Base-by-base conservation (phyloP, 208 protist species). In the Trypanosoma scelopori region DNA sequence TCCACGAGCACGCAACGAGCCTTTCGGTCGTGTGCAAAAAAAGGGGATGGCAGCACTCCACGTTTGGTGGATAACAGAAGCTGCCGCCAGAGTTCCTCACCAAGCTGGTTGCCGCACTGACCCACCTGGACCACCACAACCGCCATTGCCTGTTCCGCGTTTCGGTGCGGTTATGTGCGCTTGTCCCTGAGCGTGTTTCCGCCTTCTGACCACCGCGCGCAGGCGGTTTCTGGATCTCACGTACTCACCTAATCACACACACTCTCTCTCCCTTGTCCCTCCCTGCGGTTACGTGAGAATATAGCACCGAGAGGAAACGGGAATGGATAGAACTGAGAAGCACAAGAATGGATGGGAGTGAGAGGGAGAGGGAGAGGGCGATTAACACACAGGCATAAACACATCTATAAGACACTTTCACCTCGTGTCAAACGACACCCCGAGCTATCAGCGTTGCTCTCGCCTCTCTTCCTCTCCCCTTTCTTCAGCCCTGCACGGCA, bases 61-160 rank as follows among this genome's bases (percentile, higher is more conserved):
- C 53, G 63, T 6, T 74, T 39, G 20, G 63, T 67, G 2, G 57
- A n/a, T 2, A 76, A 25, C 32, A 37, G 27, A 3, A 95, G 69
- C 62, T 93, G 85, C 1, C 77, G 79, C 52, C 89, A 88, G 20
- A 95, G 78, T 56, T 92, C 87, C 53, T 93, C 90, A 45, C 84
- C 87, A 27, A 95, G 77, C 71, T 95, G 90, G 53, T 95, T 95
- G 55, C 90, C 90, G 67, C 90, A 95, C 63, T 95, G 90, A 3
- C 90, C 90, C 5, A 95, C 79, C 9, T 85, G 71, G 20, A 95
- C 87, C 16, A 92, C 79, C 12, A 95, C 74, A 18, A 92, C 68
- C 4, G 90, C 81, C 84, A 92, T 76, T 15, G 53, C 32, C 45
- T n/a, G n/a, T n/a, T 28, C 13, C 16, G 39, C 46, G 20, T 53